Evolutionary conservation across 192 early-diverging fungal genomes (phyloP), one percentile per base, ranked within the genome.

Genomic region (Backusella liffmaniae): DNA sequence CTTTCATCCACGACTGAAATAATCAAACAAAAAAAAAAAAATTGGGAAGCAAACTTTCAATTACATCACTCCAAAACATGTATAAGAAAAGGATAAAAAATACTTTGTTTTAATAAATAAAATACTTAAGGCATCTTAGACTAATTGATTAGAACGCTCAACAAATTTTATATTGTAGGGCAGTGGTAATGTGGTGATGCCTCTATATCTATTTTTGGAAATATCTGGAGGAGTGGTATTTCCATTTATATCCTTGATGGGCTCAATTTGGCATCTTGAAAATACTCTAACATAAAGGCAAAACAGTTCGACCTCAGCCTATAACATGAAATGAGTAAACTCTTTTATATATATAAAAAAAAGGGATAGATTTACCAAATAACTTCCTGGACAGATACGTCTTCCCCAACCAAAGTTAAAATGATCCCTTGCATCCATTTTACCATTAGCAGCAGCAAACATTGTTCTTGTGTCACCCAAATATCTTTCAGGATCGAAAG

Each of bases 401-500:
- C 76, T 53, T 65, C 76, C 76, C 67, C 49, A 77, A 1, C 70
- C 76, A 46, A 77, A 77, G n/a, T 46, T 77, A 34, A 30, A 66
- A 21, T 72, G 76, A 44, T 72, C 70, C 12, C 76, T 26, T 30
- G 34, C 70, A 29, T 66, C 70, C 9, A 66, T n/a, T 23, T 62
- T 70, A 15, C 76, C 76, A 32, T 77, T 65, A 15, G 76, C 51
- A 21, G 70, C 32, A 35, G 69, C 29, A 13, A 34, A 23, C 51
- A 62, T 53, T 6, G 34, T 46, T 72, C 53, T 70, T 5, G 21
- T 29, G 9, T 62, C n/a, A 34, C 30, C 49, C 4, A 73, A 18
- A 30, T 42, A 77, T 30, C 88, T 85, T 29, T 83, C 82, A 4
- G 88, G 88, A 44, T 80, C 75, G 16, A 87, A 90, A 66, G 75